These are phyloP conservation scores for Arthromyces matolae DNA, from an alignment of 768 basidiomycete species.

Conservation along the genomic window DNA sequence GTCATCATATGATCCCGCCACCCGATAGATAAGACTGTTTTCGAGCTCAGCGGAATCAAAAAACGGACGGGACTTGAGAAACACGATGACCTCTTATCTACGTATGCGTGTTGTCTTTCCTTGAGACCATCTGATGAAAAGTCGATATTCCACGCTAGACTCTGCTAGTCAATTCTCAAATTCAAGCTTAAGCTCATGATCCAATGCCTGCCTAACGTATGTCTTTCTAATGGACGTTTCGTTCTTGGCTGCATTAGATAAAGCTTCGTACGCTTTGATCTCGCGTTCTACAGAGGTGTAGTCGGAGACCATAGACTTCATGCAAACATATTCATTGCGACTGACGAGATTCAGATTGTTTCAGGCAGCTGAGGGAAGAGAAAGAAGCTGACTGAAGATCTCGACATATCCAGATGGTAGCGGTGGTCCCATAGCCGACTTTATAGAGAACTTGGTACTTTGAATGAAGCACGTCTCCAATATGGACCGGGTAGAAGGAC, in stretches of 20 bases:
- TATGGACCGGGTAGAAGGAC: not conserved
- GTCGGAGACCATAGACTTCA: conserved; percentile 4
- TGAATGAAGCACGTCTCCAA: not conserved
- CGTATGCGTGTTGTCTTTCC: no score
- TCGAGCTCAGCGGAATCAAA: not conserved
- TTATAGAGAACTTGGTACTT: conserved; percentile 4
- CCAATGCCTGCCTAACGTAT: not conserved
- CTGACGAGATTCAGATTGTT: not conserved
- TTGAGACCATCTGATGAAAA: no score
- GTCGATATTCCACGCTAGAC: no score
- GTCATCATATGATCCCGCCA: not conserved
- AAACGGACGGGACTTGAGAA: not conserved
- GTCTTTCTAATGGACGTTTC: not conserved
- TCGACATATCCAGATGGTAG: conserved; percentile 1
- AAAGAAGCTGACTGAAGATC: not conserved
- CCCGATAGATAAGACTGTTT: not conserved
- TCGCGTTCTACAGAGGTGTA: not conserved
- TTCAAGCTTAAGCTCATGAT: not conserved
- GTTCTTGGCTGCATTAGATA: not conserved
- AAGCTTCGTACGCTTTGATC: not conserved
- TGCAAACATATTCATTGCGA: not conserved
- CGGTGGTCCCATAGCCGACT: not conserved
- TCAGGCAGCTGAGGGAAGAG: not conserved
- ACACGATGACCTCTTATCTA: no score
- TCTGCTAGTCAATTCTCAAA: not conserved